Percentiles rank a stretch among this genome's conserved stretches.
phyloP scores from a whole-genome alignment of 1,139 yeast species.

The Zygoascus sp. region DNA sequence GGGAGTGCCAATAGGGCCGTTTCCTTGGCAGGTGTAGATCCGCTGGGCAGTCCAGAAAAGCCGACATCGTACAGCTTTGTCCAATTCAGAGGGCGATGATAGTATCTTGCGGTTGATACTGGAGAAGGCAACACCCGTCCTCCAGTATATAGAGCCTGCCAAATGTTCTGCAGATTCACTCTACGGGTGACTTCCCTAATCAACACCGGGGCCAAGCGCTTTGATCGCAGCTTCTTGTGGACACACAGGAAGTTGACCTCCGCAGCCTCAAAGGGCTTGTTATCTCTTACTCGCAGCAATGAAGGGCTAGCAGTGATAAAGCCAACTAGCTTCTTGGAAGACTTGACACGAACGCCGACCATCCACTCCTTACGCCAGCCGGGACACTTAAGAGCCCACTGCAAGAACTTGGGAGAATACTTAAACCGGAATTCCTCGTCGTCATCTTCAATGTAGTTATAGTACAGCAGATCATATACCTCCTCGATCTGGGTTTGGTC shows the following conservation, averaged over 20 bases:
- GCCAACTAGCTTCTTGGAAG: conserved; percentile 74
- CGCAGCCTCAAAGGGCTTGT: conserved; percentile 54
- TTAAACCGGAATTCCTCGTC: conserved; percentile 91
- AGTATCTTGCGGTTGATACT: conserved; percentile 82
- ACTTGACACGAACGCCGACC: conserved; percentile 84
- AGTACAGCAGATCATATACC: conserved; percentile 73
- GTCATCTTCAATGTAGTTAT: conserved; percentile 89
- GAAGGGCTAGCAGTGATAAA: conserved; percentile 91
- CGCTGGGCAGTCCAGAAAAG: conserved; percentile 69
- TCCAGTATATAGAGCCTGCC: conserved; percentile 97
- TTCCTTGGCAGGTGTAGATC: conserved; percentile 75
- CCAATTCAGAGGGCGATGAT: conserved; percentile 95
- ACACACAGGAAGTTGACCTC: conserved; percentile 93
- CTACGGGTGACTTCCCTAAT: conserved; percentile 93
- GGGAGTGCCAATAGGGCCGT: conserved; percentile 75
- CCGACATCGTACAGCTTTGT: conserved; percentile 83
- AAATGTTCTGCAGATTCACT: conserved; percentile 73
- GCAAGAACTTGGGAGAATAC: conserved; percentile 74
- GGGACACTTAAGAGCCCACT: conserved; percentile 94
- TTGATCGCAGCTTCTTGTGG: conserved; percentile 89
- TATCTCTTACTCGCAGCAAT: conserved; percentile 56
- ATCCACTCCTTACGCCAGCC: conserved; percentile 91
- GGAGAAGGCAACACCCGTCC: conserved; percentile 92
- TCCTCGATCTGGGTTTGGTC: conserved; percentile 57
- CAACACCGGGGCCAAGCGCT: conserved; percentile 88